Base-by-base conservation (phyloP, 2,329 filamentous ascomycete species). In the Arachnomyces sp. region DNA sequence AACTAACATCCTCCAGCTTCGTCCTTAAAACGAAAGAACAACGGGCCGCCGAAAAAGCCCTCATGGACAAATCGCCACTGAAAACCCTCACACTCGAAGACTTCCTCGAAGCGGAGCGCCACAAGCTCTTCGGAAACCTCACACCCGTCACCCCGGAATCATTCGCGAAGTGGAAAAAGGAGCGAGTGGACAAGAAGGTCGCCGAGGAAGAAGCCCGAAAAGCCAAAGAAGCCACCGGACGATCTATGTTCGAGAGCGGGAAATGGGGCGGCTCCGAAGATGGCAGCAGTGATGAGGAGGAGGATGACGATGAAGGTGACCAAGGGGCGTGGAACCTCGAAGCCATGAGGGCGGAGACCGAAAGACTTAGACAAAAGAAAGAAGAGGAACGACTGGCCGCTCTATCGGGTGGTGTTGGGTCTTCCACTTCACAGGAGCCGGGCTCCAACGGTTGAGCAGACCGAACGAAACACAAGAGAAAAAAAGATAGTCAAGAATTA, bases 1-100 rank as follows among this genome's bases (percentile, higher is more conserved):
- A n/a, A 25, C 20, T 25, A 25, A 25, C 38, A 31, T 6, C 5
- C 33, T 42, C 34, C 54, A 94, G 88, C 43, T 98, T 96, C 70
- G 73, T 98, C 32, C 76, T 98, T 47, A 98, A 98, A 72, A 98
- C 92, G 13, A 95, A 93, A 66, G 93, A 96, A 62, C 92, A 98
- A 63, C 78, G 87, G 52, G 88, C 87, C 2, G 88, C 88, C 15
- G 93, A 98, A 65, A 98, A 95, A 69, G 92, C 92, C 2, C 68
- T 95, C 41, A 73, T 94, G 74, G 92, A 96, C 64, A 98, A 98
- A 68, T 93, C 85, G 6, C 90, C 93, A 4, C 73, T 96, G 43
- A 88, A 89, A 61, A 95, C 92, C 2, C 74, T 98, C 38, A 98
- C 92, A 1, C 75, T 98, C 34, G 92, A 98, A 69, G 92, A 98